Percentiles rank a stretch among this genome's conserved stretches.
Conservation (phyloP, 768 basidiomycete species). For the Multifurca ochricompacta region DNA sequence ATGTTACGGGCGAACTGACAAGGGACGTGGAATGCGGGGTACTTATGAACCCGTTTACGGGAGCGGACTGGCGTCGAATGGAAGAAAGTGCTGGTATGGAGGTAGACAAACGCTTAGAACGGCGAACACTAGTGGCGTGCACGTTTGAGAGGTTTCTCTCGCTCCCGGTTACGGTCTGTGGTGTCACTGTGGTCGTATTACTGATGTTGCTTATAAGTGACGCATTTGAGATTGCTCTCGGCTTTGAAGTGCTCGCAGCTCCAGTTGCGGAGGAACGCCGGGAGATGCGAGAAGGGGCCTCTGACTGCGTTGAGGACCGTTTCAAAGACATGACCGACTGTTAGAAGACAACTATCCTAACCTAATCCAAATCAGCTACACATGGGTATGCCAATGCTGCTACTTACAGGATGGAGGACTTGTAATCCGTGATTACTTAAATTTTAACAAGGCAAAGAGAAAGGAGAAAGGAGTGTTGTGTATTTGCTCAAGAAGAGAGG, state of each 20-base stretch:
- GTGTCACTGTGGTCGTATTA: constrained; percentile 40
- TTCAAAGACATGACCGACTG: constrained; percentile 18
- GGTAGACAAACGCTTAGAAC: constrained; percentile 31
- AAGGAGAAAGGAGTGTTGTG: constrained; percentile 1
- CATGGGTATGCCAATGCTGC: not conserved
- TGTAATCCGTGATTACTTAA: not conserved
- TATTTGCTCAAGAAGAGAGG: not conserved
- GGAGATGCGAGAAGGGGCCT: constrained; percentile 46
- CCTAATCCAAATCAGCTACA: not conserved
- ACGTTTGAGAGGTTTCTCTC: constrained; percentile 21
- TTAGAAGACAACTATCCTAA: not conserved
- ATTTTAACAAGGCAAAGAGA: not conserved
- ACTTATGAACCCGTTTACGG: constrained; percentile 20
- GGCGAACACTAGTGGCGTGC: constrained; percentile 30
- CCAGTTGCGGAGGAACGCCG: constrained; percentile 39
- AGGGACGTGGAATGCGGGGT: constrained; percentile 21
- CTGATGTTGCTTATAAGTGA: constrained; percentile 36
- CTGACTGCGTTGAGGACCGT: constrained; percentile 35
- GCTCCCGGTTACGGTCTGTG: constrained; percentile 19
- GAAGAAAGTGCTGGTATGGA: constrained; percentile 23
- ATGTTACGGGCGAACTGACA: constrained; percentile 26
- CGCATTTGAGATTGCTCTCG: constrained; percentile 46
- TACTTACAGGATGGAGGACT: not conserved
- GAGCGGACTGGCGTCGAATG: constrained; percentile 22
- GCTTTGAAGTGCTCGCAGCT: constrained; percentile 36